Evolutionary conservation across 768 basidiomycete genomes (phyloP).

Genomic region (Strobilomyces echinocephalus): DNA sequence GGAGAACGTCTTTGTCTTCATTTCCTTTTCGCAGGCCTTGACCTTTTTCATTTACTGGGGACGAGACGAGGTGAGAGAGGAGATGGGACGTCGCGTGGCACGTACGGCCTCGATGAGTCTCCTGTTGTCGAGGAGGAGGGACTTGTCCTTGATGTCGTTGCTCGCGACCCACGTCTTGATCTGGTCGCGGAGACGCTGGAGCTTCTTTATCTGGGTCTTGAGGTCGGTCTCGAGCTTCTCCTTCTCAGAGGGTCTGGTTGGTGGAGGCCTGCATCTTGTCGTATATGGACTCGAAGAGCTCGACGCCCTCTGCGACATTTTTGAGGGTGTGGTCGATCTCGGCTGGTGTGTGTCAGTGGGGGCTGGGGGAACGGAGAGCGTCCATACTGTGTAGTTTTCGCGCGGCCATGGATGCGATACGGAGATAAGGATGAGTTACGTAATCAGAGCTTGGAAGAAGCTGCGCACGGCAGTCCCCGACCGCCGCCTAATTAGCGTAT

Average conservation of each 20-base stretch:
- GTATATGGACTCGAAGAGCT: slow-evolving; percentile 91
- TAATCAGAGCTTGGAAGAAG: slow-evolving; percentile 18
- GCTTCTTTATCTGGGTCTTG: slow-evolving; percentile 98
- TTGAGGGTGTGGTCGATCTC: slow-evolving; percentile 99
- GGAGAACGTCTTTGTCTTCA: slow-evolving; percentile 99
- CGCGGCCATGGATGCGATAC: slow-evolving; percentile 63
- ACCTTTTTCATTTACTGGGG: slow-evolving; percentile 99
- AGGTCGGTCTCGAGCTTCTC: slow-evolving; percentile 95
- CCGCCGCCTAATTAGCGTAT: no score
- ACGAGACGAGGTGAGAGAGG: slow-evolving; percentile 1
- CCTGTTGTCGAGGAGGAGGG: slow-evolving; percentile 84
- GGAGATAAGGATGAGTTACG: slow-evolving; percentile 11
- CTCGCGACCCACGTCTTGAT: slow-evolving; percentile 95
- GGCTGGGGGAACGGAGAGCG: background rate
- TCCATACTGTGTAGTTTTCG: slow-evolving; percentile 81
- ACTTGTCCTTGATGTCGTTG: slow-evolving; percentile 99
- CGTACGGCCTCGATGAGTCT: slow-evolving; percentile 95
- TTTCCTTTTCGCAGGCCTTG: slow-evolving; percentile 99
- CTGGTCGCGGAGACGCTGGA: slow-evolving; percentile 79
- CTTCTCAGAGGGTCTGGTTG: slow-evolving; percentile 95
- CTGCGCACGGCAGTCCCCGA: no score
- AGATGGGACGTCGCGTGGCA: slow-evolving; percentile 10
- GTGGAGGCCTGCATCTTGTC: slow-evolving; percentile 97
- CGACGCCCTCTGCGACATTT: slow-evolving; percentile 93
- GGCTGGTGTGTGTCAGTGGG: slow-evolving; percentile 61